These are phyloP conservation scores for Phaeosphaeriaceae sp. DNA, from an alignment of 2,329 filamentous ascomycete species.

Conservation along the genomic window DNA sequence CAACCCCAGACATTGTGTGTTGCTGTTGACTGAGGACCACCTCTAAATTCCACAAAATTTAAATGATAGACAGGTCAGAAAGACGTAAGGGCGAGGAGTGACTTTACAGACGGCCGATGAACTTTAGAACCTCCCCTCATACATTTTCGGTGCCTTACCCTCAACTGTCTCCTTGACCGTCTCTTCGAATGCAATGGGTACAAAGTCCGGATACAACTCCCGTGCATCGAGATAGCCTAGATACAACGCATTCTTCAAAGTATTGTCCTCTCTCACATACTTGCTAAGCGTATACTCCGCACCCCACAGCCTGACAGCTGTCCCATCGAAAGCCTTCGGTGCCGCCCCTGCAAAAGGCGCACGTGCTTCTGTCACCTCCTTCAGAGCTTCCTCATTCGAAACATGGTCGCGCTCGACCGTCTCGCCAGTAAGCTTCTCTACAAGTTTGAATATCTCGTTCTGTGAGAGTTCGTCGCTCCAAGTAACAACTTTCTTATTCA, in stretches of 20 bases:
- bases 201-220: conserved; percentile 62
- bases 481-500: conserved; percentile 60
- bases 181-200: conserved; percentile 31
- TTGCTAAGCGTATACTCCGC: conserved; percentile 33
- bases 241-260: conserved; percentile 60
- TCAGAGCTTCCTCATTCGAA: conserved; percentile 45
- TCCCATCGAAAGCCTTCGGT: neutral
- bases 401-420: neutral
- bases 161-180: conserved; percentile 52
- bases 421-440: conserved; percentile 56
- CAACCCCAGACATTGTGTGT: no score
- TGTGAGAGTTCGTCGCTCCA: conserved; percentile 58
- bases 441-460: conserved; percentile 55
- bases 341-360: neutral
- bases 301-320: neutral
- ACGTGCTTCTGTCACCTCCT: conserved; percentile 28
- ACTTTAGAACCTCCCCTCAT: conserved; percentile 3
- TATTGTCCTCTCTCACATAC: conserved; percentile 63
- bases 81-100: no score
- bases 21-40: no score
- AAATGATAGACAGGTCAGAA: no score
- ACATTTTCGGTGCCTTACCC: conserved; percentile 36
- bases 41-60: no score
- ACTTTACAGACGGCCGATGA: no score
- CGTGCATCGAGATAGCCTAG: conserved; percentile 61